Percentiles rank a stretch among this genome's conserved stretches.
These are phyloP conservation scores for Trichosanthes cucumerina DNA, from an alignment of 306 rosid genomes.

Conservation along the genomic window DNA sequence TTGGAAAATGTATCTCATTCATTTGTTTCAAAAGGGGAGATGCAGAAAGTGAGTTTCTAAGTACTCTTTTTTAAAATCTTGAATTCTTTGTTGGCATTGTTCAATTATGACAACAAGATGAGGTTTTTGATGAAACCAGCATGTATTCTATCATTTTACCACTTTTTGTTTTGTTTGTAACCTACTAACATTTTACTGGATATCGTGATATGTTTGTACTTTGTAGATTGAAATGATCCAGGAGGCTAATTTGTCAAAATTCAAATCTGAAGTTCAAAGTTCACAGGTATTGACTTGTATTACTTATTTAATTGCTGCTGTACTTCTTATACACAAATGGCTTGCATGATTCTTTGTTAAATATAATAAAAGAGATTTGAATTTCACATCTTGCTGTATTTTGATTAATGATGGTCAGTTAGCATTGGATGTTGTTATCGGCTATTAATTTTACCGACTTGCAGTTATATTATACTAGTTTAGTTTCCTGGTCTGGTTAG, in stretches of 20 bases:
- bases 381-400: neutral
- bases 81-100: neutral
- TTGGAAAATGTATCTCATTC: constrained; percentile 72
- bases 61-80: neutral
- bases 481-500: neutral
- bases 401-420: neutral
- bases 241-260: constrained; percentile 72
- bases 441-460: neutral
- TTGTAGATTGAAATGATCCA: constrained; percentile 54
- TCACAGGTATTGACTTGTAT: constrained; percentile 53
- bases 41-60: constrained; percentile 59
- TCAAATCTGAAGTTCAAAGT: constrained; percentile 87
- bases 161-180: neutral
- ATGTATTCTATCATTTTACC: neutral
- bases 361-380: neutral
- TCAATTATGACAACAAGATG: neutral
- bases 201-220: constrained; percentile 5
- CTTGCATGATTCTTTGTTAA: neutral
- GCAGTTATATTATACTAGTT: neutral
- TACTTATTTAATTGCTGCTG: neutral
- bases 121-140: neutral
- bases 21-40: constrained; percentile 70
- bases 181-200: neutral
- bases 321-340: neutral
- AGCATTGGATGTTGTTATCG: neutral